Evolutionary conservation across 768 basidiomycete genomes (phyloP).

Genomic region (Phylloporus rhodoxanthus): DNA sequence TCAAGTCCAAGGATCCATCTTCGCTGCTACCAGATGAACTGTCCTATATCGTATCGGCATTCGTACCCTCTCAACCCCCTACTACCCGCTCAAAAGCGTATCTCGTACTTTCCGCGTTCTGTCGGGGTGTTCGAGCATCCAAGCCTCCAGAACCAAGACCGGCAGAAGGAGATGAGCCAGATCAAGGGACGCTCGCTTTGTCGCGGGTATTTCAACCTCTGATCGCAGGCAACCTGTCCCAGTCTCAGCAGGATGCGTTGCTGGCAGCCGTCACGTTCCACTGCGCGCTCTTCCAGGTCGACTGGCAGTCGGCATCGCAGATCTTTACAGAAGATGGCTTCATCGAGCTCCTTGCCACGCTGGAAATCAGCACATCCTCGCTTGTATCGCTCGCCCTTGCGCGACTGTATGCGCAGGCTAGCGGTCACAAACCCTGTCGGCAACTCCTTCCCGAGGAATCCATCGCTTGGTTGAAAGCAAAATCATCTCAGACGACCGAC

Average conservation of each 20-base stretch:
- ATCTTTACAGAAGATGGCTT: constrained; percentile 63
- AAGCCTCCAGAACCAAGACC: constrained; percentile 31
- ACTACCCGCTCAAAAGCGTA: constrained; percentile 61
- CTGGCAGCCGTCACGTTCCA: constrained; percentile 60
- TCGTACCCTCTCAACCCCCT: constrained; percentile 42
- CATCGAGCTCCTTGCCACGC: constrained; percentile 53
- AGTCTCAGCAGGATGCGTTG: constrained; percentile 48
- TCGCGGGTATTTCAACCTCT: constrained; percentile 45
- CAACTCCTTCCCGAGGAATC: constrained; percentile 51
- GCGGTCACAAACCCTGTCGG: constrained; percentile 69
- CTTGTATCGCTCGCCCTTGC: constrained; percentile 56
- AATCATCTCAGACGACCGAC: constrained; percentile 45
- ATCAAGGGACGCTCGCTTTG: constrained; percentile 47
- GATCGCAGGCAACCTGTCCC: constrained; percentile 46
- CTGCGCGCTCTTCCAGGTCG: constrained; percentile 80
- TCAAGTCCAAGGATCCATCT: constrained; percentile 31
- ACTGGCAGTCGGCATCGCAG: constrained; percentile 56
- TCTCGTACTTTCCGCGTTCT: constrained; percentile 61
- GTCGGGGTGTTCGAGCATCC: constrained; percentile 49
- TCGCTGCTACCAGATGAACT: constrained; percentile 49
- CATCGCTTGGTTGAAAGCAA: constrained; percentile 61
- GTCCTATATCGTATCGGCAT: constrained; percentile 44
- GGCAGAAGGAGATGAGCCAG: constrained; percentile 34
- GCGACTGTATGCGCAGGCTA: constrained; percentile 69
- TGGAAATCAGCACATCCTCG: constrained; percentile 54